Evolutionary conservation across 257 asterid genomes (phyloP), one percentile per base, ranked within the genome.

Genomic region (Plantago major): DNA sequence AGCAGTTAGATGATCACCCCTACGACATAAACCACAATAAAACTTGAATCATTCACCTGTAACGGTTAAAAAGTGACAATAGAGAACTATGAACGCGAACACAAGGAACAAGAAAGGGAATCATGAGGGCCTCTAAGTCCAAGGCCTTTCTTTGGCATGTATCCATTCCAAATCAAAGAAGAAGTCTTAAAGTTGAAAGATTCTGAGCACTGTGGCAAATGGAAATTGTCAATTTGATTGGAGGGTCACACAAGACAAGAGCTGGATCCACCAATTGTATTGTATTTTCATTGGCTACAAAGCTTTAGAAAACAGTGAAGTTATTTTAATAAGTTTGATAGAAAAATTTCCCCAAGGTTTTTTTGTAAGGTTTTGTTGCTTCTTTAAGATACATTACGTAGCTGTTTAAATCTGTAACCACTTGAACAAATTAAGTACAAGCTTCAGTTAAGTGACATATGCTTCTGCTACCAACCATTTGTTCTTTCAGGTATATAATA

Each of bases 211-310:
- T 33, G 42, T 18, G 69, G 58, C 42, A 19, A 60, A 45, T 55
- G 66, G 73, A 55, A 53, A 51, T 10, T 26, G 43, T 42, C 59
- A 57, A 59, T 22, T 22, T 15, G 15, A 54, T 13, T 46, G 43
- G 26, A 33, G 45, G 55, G 55, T 57, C 69, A 58, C 68, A 61
- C 18, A 63, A 28, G 66, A 66, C 73, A 61, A 70, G 50, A 65
- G 59, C 69, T 50, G 40, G 46, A 50, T 54, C 63, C 70, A 69
- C 60, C 58, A 45, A 26, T 57, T 14, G n/a, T 19, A 57, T 12
- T 46, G 17, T 57, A 57, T 40, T 50, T 56, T 58, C 30, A 30
- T 63, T 63, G 26, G 58, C n/a, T 42, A 54, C n/a, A 10, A 42
- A 60, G 11, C 14, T 66, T 48, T 3, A 30, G 7, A 55, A 49